A percentile compares a stretch with the other conserved stretches of the same genome.
phyloP scores from a whole-genome alignment of 768 basidiomycete genomes.

The Boletus reticulatus region DNA sequence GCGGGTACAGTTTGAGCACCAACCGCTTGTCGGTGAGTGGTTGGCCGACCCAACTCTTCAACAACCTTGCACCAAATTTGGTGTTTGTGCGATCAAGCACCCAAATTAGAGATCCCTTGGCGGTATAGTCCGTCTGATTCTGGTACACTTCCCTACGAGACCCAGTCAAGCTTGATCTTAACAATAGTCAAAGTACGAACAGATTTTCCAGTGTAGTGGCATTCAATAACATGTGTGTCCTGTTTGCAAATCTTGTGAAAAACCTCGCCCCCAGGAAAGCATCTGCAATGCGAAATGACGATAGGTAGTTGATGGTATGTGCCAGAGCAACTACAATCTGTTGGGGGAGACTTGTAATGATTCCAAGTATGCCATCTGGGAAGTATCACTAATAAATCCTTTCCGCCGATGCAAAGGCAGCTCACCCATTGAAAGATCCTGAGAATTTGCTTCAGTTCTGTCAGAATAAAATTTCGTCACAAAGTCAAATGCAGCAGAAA shows the following conservation, averaged over 20 bases:
- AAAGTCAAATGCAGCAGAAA: slow-evolving; percentile 66
- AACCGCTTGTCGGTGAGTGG: slow-evolving; percentile 77
- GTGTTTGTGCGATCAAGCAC: slow-evolving; percentile 87
- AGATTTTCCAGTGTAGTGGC: slow-evolving; percentile 86
- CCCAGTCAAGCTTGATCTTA: neutral
- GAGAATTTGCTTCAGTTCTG: slow-evolving; percentile 42
- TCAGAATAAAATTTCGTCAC: slow-evolving; percentile 67
- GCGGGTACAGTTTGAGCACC: slow-evolving; percentile 15
- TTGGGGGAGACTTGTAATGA: slow-evolving; percentile 64
- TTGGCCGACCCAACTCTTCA: slow-evolving; percentile 83
- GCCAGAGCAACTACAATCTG: slow-evolving; percentile 71
- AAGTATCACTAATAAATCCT: neutral
- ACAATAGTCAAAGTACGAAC: slow-evolving; percentile 29
- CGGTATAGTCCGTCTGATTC: slow-evolving; percentile 79
- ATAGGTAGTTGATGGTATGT: slow-evolving; percentile 67
- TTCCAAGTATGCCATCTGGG: slow-evolving; percentile 60
- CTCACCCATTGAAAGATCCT: slow-evolving; percentile 28
- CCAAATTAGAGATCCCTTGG: slow-evolving; percentile 77
- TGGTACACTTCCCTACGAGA: slow-evolving; percentile 75
- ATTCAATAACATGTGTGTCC: slow-evolving; percentile 82
- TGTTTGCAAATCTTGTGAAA: slow-evolving; percentile 75
- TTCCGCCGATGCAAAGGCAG: neutral
- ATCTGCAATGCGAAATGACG: slow-evolving; percentile 73
- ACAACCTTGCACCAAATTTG: slow-evolving; percentile 79
- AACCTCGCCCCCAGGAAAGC: slow-evolving; percentile 74